Evolutionary conservation across 2,329 filamentous ascomycete genomes (phyloP).

Genomic region (Cladophialophora psammophila): DNA sequence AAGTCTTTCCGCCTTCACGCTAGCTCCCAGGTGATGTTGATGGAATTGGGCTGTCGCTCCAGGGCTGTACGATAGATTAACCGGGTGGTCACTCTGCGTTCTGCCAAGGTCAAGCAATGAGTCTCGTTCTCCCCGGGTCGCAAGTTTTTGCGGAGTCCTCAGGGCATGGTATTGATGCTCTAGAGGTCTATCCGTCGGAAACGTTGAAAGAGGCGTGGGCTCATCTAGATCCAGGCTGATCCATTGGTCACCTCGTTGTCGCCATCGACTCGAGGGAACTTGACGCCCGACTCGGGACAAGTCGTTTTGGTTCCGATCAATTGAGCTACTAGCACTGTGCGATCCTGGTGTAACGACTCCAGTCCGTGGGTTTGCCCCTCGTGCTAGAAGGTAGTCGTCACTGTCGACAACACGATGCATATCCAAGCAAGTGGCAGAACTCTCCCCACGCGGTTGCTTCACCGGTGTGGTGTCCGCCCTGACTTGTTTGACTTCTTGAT

Average conservation of each 20-base stretch:
- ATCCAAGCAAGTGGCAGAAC: constrained; percentile 11
- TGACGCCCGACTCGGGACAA: background rate
- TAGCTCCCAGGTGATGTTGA: constrained; percentile 6
- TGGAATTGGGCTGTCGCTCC: background rate
- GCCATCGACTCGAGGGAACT: constrained; percentile 42
- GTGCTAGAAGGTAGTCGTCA: constrained; percentile 47
- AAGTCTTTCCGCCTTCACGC: background rate
- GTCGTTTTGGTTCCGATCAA: constrained; percentile 28
- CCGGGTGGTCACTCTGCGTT: background rate
- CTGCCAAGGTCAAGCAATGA: background rate
- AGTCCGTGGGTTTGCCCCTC: constrained; percentile 47
- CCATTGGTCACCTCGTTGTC: constrained; percentile 48
- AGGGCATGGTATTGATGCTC: constrained; percentile 20
- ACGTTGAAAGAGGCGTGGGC: constrained; percentile 38
- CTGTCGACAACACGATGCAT: constrained; percentile 38
- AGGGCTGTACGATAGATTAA: background rate
- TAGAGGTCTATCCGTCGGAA: constrained; percentile 11
- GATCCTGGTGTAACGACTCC: constrained; percentile 49
- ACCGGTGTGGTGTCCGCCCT: background rate
- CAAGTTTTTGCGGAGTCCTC: constrained; percentile 29
- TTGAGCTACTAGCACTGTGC: constrained; percentile 40
- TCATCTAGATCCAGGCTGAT: constrained; percentile 44
- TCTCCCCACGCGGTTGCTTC: background rate
- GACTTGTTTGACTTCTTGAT: background rate
- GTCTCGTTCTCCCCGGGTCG: background rate